Percentiles rank a stretch among this genome's conserved stretches.
Evolutionary conservation across 2,329 filamentous ascomycete species (phyloP).

Genomic region (Fusarium sp.): DNA sequence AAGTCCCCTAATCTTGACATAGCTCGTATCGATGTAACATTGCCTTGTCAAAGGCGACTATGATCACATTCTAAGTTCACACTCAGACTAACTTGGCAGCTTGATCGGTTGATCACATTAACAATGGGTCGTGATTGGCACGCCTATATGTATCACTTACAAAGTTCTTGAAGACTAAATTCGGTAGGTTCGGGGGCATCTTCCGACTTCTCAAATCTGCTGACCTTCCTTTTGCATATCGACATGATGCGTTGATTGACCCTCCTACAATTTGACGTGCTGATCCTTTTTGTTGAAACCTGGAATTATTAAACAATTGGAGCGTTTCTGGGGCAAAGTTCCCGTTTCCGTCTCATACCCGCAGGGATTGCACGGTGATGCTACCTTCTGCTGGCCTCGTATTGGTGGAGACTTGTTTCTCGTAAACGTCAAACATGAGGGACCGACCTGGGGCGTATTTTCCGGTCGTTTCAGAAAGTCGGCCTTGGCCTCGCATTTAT

Average conservation of each 20-base stretch:
- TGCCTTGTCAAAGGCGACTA: too few species aligned
- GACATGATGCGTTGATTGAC: slow-evolving; percentile 4
- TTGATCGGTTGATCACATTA: background rate
- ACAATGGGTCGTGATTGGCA: slow-evolving; percentile 6
- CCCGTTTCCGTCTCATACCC: slow-evolving; percentile 4
- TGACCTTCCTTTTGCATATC: slow-evolving; percentile 14
- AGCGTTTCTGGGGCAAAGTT: slow-evolving; percentile 6
- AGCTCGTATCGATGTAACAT: background rate
- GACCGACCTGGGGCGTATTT: background rate
- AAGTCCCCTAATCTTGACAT: background rate
- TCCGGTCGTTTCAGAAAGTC: slow-evolving; percentile 3
- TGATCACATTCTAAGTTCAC: background rate
- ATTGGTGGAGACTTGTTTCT: slow-evolving; percentile 15
- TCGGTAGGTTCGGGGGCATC: slow-evolving; percentile 4
- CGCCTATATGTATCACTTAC: slow-evolving; percentile 8
- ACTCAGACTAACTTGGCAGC: background rate
- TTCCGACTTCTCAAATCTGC: background rate
- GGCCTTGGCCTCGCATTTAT: background rate
- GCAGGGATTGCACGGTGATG: slow-evolving; percentile 4
- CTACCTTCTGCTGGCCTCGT: background rate
- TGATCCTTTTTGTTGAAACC: slow-evolving; percentile 22
- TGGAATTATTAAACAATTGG: slow-evolving; percentile 5
- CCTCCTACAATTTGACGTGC: slow-evolving; percentile 13
- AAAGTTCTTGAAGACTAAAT: background rate
- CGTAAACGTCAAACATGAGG: background rate